Evolutionary conservation across 768 basidiomycete species (phyloP).

Genomic region (Pisolithus sp.): DNA sequence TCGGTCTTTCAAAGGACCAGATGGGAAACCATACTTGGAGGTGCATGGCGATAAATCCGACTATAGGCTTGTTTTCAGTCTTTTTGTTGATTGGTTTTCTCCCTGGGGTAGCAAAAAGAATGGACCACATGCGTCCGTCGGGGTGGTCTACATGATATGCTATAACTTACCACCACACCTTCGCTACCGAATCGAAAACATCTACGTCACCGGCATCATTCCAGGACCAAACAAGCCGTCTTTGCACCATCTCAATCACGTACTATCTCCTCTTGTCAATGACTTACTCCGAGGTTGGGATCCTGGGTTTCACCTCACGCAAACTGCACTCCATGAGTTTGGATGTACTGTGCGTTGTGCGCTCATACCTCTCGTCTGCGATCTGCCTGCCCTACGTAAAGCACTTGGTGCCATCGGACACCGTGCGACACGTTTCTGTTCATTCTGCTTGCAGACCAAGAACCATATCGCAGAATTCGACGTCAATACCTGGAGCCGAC

Average conservation of each 20-base stretch:
- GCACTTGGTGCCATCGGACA: too few relatives aligned
- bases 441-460: too few relatives aligned
- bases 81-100: constrained; percentile 35
- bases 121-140: constrained; percentile 19
- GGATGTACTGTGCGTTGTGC: too few relatives aligned
- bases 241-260: constrained; percentile 29
- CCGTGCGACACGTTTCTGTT: too few relatives aligned
- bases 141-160: constrained; percentile 29
- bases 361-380: too few relatives aligned
- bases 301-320: constrained; percentile 22
- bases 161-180: constrained; percentile 22
- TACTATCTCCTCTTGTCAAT: constrained; percentile 32
- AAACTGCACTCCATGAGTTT: too few relatives aligned
- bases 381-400: too few relatives aligned
- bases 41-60: constrained; percentile 8
- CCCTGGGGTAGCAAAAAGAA: constrained; percentile 28
- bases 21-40: constrained; percentile 18
- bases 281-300: constrained; percentile 31
- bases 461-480: too few relatives aligned
- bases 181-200: constrained; percentile 29
- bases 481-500: too few relatives aligned
- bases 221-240: constrained; percentile 19
- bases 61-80: constrained; percentile 20
- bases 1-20: constrained; percentile 22
- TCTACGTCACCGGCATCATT: constrained; percentile 25